Evolutionary conservation across 2,329 filamentous ascomycete species (phyloP), one percentile per base, ranked within the genome.

Genomic region (Penicillium sp.): DNA sequence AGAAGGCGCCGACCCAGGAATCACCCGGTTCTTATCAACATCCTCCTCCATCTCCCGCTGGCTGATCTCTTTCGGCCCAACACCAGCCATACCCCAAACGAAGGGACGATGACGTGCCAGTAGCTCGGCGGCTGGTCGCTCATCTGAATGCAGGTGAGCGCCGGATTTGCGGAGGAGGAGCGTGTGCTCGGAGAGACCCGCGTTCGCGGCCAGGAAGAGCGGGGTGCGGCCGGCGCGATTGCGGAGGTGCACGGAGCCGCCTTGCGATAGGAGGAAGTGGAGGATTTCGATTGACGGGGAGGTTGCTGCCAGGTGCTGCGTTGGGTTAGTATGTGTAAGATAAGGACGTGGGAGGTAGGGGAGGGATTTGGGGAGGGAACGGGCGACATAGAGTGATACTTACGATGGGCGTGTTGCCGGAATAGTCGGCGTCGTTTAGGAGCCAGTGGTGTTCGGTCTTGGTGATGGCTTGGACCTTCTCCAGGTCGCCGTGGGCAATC

Each of bases 381-480:
- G n/a, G 42, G 29, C 23, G 42, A 34, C 18, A 23, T 16, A 3
- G n/a, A 6, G 31, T 21, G 12, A 18, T 5, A 58, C 70, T 60
- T 66, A 77, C 75, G 48, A 79, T 65, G 21, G 77, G 77, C 27
- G 90, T 93, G 74, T 93, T 94, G 45, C 90, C 89, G 21, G 88
- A 88, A 69, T 93, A 93, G 74, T 94, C 90, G 31, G 84, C 82
- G 59, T 86, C 86, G 66, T 89, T 89, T 42, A 94, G 79, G 21
- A 94, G 79, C 74, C 82, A 83, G 54, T 82, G 76, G 58, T 86
- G 82, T 65, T 90, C 86, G 41, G 81, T 81, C 37, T 84, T 81
- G 55, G 93, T 80, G 45, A 93, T 82, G 56, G 88, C 83, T 61
- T 79, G 78, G 21, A 91, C 87, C 21, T 83, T 80, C 42, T 79